Evolutionary conservation across 2,329 filamentous ascomycete species (phyloP).

Genomic region (Curvularia spicifera): DNA sequence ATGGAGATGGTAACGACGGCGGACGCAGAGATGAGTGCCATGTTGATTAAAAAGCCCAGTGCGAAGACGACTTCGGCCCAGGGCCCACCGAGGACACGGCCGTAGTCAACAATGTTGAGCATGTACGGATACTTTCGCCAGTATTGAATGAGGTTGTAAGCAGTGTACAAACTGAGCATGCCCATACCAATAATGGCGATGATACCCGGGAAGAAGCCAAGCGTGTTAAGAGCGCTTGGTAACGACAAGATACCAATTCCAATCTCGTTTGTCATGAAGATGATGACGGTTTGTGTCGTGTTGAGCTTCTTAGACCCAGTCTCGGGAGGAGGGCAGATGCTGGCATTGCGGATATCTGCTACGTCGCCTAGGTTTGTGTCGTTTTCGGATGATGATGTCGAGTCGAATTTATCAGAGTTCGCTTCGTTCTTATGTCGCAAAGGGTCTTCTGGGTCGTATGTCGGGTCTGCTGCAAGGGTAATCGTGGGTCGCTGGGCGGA

Average conservation of each 20-base stretch:
- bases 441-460: conserved; percentile 27
- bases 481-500: conserved; percentile 29
- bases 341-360: conserved; percentile 34
- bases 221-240: conserved; percentile 33
- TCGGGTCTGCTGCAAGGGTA: conserved; percentile 31
- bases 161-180: conserved; percentile 36
- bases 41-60: conserved; percentile 37
- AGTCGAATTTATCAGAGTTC: conserved; percentile 26
- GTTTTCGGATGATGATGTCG: conserved; percentile 23
- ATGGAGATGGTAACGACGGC: conserved; percentile 39
- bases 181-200: conserved; percentile 35
- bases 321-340: conserved; percentile 16
- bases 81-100: conserved; percentile 35
- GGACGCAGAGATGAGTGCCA: conserved; percentile 38
- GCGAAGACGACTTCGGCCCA: conserved; percentile 37
- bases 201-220: conserved; percentile 38
- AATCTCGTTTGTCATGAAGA: conserved; percentile 41
- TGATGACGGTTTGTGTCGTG: conserved; percentile 38
- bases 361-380: conserved; percentile 32
- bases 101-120: conserved; percentile 41
- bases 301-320: conserved; percentile 29
- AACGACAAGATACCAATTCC: conserved; percentile 40
- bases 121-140: conserved; percentile 42
- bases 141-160: conserved; percentile 40
- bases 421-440: conserved; percentile 15